Evolutionary conservation across 1,284 basidiomycete species (phyloP).

Genomic region (Caloboletus inedulis): DNA sequence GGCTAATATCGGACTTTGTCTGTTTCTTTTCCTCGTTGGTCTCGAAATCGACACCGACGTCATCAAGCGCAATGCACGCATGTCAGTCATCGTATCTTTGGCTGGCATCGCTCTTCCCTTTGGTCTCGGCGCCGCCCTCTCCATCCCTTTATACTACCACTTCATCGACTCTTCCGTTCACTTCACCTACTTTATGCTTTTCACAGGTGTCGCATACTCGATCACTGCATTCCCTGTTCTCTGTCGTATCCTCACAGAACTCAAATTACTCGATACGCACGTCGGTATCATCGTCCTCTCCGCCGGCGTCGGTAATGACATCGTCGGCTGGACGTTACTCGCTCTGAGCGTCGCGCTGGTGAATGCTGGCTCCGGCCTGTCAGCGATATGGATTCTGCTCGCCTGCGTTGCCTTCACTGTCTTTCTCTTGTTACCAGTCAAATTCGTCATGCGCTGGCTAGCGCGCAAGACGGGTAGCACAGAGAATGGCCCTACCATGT

Average conservation of each 20-base stretch:
- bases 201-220: conserved; percentile 86
- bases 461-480: conserved; percentile 77
- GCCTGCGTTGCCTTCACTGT: conserved; percentile 78
- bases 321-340: conserved; percentile 71
- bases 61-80: conserved; percentile 73
- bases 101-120: conserved; percentile 78
- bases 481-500: conserved; percentile 73
- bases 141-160: conserved; percentile 70
- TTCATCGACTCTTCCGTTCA: conserved; percentile 67
- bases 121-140: conserved; percentile 81
- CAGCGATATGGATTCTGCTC: conserved; percentile 80
- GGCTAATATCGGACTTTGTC: conserved; percentile 82
- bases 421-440: conserved; percentile 73
- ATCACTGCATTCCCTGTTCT: conserved; percentile 95
- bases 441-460: conserved; percentile 62
- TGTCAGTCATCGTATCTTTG: conserved; percentile 58
- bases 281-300: conserved; percentile 92
- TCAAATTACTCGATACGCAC: conserved; percentile 84
- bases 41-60: conserved; percentile 81
- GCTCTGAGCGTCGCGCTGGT: conserved; percentile 91
- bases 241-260: conserved; percentile 82
- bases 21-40: conserved; percentile 90
- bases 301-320: conserved; percentile 91
- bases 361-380: conserved; percentile 73
- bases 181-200: conserved; percentile 89